Evolutionary conservation across 192 early-diverging fungal genomes (phyloP), one percentile per base, ranked within the genome.

Genomic region (Coemansia sp.): DNA sequence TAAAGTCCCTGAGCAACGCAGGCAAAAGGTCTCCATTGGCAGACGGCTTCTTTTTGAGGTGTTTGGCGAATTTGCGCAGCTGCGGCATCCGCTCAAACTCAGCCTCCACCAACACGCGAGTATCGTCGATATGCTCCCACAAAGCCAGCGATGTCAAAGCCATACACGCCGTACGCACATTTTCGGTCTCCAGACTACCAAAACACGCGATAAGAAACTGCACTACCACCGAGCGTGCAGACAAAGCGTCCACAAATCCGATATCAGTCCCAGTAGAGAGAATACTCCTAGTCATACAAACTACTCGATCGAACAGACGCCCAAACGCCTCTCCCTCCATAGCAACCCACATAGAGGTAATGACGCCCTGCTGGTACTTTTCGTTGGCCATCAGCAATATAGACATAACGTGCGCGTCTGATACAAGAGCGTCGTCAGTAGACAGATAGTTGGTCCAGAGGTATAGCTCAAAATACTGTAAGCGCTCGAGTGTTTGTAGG

Each of bases 331-430:
- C 19, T 6, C 47, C 55, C 16, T 33, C 55, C 28, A 33, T 32
- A 0, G 14, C 13, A n/a, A 14, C 5, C 68, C 62, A 81, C 58
- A 66, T 35, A 57, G 59, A 62, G 8, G 40, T 6, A 33, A 57
- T 46, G 21, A 95, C 79, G 23, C 88, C 82, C 65, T 94, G 88
- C 59, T 91, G 87, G 72, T 87, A 88, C 78, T 99, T 98, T 73
- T 97, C 97, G 78, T 98, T 98, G 8, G 95, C 69, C 82, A 99
- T 87, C 50, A 95, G 62, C 6, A 92, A 87, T 17, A 97, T 91
- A 2, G 95, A 93, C 10, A 96, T 52, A 5, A 91, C 72, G 61
- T 93, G 88, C 39, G 74, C 74, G 8, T 86, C 71, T 2, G 80
- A 68, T 26, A 81, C 66, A 52, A 43, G n/a, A 14, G 43, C 5